A percentile compares a stretch with the other conserved stretches of the same genome.
Evolutionary conservation across 176 grass and related monocot species (phyloP).

Genomic region (barley (Hordeum vulgare)): MorexV3_pseudomolecules_assembly NC_058524.1:59563060-59563559

Average conservation of each 20-base stretch:
- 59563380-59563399: neutral
- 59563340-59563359: neutral
- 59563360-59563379: neutral
- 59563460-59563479: neutral
- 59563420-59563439: slow-evolving; percentile 4
- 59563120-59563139: neutral
- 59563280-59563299: too few species aligned
- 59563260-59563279: neutral
- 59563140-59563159: neutral
- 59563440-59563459: slow-evolving; percentile 23
- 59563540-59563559: neutral
- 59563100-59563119: neutral
- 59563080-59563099: neutral
- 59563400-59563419: neutral
- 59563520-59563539: slow-evolving; percentile 14
- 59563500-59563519: slow-evolving; percentile 31
- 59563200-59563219: neutral
- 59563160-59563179: neutral
- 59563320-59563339: neutral
- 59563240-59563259: neutral
- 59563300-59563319: neutral
- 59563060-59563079: neutral
- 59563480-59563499: slow-evolving; percentile 14
- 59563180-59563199: neutral
- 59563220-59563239: neutral